Evolutionary conservation across 2,329 filamentous ascomycete species (phyloP), one percentile per base, ranked within the genome.

Genomic region (Colletotrichum sp.): DNA sequence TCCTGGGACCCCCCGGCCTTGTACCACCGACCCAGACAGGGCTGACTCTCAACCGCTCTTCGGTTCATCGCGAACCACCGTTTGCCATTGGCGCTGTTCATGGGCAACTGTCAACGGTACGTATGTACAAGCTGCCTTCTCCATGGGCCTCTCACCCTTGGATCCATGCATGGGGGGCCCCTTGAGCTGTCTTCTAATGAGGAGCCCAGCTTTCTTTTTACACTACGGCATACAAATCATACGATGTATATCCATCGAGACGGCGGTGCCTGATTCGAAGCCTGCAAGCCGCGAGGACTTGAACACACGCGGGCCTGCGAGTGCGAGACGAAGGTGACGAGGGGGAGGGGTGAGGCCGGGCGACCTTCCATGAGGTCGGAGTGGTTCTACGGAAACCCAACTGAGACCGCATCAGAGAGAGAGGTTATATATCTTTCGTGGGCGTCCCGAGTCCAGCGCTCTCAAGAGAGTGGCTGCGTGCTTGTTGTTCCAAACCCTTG

Each of bases 201-300:
- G 70, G 63, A 57, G 66, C 57, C 43, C 70, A 43, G 64, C 70
- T 75, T 75, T 64, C 69, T 68, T 73, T 52, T 68, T 67, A 43
- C 32, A 73, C 57, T 73, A 73, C 57, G 57, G 43, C 32, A 65
- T 48, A 73, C 65, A 68, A 64, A 75, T 75, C 73, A 73, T 75
- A 75, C 73, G 73, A 75, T 75, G 64, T 67, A 34, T 52, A 63
- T 64, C 64, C 70, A 48, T 73, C 71, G 57, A 73, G 70, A 73
- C 57, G 43, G 69, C 64, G 43, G 70, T 60, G 70, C 64, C 73
- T 68, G 43, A 30, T 60, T 60, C 57, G 26, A 73, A 65, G 34
- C 43, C 57, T 30, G 39, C 24, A 34, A 52, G 36, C 21, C 43
- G 52, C 39, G 68, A 67, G 39, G n/a, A 57, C 32, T 64, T 24